These are phyloP conservation scores for Dryadomyces quercus-mongolicae DNA, from an alignment of 2,329 filamentous ascomycete species.

Conservation along the genomic window DNA sequence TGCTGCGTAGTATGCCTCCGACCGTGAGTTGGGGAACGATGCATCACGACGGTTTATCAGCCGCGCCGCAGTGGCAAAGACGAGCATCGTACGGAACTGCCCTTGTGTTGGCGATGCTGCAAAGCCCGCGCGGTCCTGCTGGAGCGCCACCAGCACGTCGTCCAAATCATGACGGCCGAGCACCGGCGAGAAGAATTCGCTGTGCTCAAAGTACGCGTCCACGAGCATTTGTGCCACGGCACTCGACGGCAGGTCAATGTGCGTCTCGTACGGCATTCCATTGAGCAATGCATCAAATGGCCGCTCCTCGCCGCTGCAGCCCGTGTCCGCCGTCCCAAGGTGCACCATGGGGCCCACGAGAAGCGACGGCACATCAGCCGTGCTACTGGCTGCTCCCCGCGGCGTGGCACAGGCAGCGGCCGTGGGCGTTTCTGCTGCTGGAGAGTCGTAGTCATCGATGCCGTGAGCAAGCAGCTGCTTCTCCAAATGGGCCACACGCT, in stretches of 20 bases:
- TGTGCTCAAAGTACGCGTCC: conserved; percentile 3
- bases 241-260: not conserved
- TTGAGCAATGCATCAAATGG: not conserved
- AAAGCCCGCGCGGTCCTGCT: not conserved
- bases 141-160: not conserved
- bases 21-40: not conserved
- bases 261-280: not conserved
- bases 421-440: not conserved
- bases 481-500: not conserved
- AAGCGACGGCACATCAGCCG: not conserved
- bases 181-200: conserved; percentile 1
- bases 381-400: not conserved
- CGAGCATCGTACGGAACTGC: not conserved
- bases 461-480: not conserved
- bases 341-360: not conserved
- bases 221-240: not conserved
- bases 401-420: too few species aligned
- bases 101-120: not conserved
- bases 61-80: not conserved
- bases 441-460: not conserved
- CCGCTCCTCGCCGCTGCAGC: not conserved
- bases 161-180: not conserved
- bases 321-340: not conserved
- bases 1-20: not conserved
- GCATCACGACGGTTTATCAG: not conserved